phyloP scores from a whole-genome alignment of 2,329 filamentous ascomycete genomes.

The Aspergillus clavatus region DNA sequence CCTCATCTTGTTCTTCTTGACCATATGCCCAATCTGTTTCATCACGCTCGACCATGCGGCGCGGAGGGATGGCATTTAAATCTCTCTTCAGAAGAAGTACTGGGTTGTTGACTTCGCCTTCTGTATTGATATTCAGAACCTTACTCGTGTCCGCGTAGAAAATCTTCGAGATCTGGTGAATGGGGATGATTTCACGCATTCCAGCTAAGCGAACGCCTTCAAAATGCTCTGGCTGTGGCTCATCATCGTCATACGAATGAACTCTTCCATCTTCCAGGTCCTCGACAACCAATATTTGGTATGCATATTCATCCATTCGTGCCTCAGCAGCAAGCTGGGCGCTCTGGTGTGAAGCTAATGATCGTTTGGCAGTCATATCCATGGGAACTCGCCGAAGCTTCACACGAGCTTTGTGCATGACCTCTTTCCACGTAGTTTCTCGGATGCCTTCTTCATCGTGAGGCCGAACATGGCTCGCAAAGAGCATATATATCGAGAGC shows the following conservation, averaged over 20 bases:
- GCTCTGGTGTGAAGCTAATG: constrained; percentile 10
- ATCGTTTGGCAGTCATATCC: constrained; percentile 40
- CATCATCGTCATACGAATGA: constrained; percentile 60
- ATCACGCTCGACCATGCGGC: constrained; percentile 52
- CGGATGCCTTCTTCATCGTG: constrained; percentile 55
- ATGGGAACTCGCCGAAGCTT: constrained; percentile 70
- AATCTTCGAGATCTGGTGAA: constrained; percentile 78
- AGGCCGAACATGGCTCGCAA: constrained; percentile 66
- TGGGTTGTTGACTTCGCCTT: constrained; percentile 65
- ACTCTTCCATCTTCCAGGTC: constrained; percentile 70
- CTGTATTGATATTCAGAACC: constrained; percentile 74
- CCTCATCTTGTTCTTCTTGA: constrained; percentile 25
- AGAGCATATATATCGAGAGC: constrained; percentile 91
- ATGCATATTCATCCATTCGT: constrained; percentile 63
- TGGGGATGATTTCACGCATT: constrained; percentile 61
- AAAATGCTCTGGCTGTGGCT: constrained; percentile 53
- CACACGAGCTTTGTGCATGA: constrained; percentile 85
- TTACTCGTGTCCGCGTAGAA: constrained; percentile 91
- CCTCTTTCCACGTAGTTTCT: constrained; percentile 86
- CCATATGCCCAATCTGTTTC: constrained; percentile 32
- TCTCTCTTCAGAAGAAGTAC: constrained; percentile 72
- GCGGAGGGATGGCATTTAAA: constrained; percentile 56
- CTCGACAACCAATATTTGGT: constrained; percentile 77
- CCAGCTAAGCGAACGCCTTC: constrained; percentile 60
- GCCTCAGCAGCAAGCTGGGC: constrained; percentile 37